Evolutionary conservation across 257 asterid genomes (phyloP), one percentile per base, ranked within the genome.

Genomic region (Lavandula angustifolia): DNA sequence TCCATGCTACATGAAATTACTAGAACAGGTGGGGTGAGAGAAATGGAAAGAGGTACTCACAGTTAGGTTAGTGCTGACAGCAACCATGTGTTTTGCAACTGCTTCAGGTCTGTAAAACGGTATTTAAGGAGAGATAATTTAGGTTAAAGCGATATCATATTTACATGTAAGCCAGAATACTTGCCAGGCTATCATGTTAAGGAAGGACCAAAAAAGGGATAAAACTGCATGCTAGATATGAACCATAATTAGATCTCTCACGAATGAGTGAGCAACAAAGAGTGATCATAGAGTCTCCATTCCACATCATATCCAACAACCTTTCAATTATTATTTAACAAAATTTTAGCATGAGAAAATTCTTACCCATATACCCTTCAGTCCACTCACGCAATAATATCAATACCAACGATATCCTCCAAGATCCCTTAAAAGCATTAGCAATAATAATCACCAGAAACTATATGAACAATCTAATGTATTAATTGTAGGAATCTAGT

Each of bases 41-140:
- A 54, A 29, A 56, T 48, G 43, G 53, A 31, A 60, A 61, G 71
- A 71, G 72, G 75, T 42, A 50, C 67, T 67, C 71, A 92, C 99
- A 72, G 80, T 74, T 71, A 94, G 86, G 80, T 94, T 94, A 74
- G 99, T 92, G 81, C 99, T 94, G 76, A 94, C 96, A 73, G 99
- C 97, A 69, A 94, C 96, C 99, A 94, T 94, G 80, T 94, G 99
- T 83, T 90, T 94, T 12, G 99, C 84, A 52, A 94, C 99, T n/a
- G 99, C 99, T 80, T 82, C 75, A 27, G 95, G 95, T 79, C 99
- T 90, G 73, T 13, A 76, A 65, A 72, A 55, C 44, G 22, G 70
- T 31, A 64, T 18, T 10, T 5, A 69, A 38, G 67, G 67, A 76
- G 73, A 60, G 58, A 38, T n/a, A 37, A 58, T 41, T 41, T 41